Conservation (phyloP, 257 asterid genomes). For the Euphrasia confusa region DNA sequence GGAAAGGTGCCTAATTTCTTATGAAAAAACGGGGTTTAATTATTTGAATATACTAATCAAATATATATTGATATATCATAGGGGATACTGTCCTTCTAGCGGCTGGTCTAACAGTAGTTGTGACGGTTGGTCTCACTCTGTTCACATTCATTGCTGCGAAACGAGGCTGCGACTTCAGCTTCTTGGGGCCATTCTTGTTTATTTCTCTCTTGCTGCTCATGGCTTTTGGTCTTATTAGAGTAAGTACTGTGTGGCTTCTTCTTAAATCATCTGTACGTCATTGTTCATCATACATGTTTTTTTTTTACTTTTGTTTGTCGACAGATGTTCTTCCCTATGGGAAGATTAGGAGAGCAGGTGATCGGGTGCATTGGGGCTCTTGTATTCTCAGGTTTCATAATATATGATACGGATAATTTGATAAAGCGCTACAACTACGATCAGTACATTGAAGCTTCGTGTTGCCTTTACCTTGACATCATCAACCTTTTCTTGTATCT, state of each 20-base stretch:
- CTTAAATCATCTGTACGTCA: background rate
- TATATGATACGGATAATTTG: slow-evolving; percentile 60
- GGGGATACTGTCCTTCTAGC: slow-evolving; percentile 52
- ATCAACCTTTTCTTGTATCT: slow-evolving; percentile 49
- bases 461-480: slow-evolving; percentile 47
- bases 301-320: background rate
- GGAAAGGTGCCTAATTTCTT: slow-evolving; percentile 31
- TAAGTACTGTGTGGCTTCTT: slow-evolving; percentile 12
- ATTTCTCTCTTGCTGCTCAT: slow-evolving; percentile 43
- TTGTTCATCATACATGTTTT: background rate
- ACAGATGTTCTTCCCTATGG: slow-evolving; percentile 48
- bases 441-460: slow-evolving; percentile 51
- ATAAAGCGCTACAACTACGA: slow-evolving; percentile 60
- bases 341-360: slow-evolving; percentile 30
- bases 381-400: slow-evolving; percentile 51
- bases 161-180: slow-evolving; percentile 55
- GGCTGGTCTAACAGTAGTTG: slow-evolving; percentile 49
- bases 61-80: slow-evolving; percentile 1
- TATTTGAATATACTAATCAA: background rate
- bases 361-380: slow-evolving; percentile 50
- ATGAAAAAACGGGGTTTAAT: background rate
- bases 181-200: slow-evolving; percentile 60
- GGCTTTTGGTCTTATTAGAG: slow-evolving; percentile 48
- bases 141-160: slow-evolving; percentile 70
- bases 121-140: slow-evolving; percentile 42